Percentiles rank a stretch among this genome's conserved stretches.
Conservation (phyloP, 768 basidiomycete genomes). For the Aureoboletus auriporus region DNA sequence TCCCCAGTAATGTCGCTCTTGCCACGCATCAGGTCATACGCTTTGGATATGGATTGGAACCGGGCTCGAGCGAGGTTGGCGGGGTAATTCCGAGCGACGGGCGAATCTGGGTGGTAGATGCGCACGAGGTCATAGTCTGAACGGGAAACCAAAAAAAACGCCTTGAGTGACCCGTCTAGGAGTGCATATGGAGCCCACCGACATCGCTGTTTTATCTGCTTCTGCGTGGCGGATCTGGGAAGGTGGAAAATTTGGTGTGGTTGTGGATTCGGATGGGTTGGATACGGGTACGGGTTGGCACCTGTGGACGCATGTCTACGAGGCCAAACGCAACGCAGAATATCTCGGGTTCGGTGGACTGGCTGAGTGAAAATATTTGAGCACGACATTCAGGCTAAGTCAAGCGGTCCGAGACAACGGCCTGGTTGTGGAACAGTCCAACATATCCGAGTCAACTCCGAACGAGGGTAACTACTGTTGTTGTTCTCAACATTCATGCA, state of each 20-base stretch:
- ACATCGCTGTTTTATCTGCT: conserved; percentile 59
- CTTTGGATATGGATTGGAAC: conserved; percentile 65
- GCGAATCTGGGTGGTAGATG: conserved; percentile 75
- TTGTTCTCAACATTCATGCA: too few species aligned
- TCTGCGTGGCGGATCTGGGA: conserved; percentile 45
- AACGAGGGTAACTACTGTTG: too few species aligned
- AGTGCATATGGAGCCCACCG: conserved; percentile 18
- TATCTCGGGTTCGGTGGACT: not conserved
- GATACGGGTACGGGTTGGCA: conserved; percentile 46
- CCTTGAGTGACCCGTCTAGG: not conserved
- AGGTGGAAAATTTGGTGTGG: conserved; percentile 65
- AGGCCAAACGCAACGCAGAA: conserved; percentile 4
- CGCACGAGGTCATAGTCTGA: conserved; percentile 78
- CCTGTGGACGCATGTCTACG: conserved; percentile 18
- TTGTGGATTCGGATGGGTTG: conserved; percentile 45
- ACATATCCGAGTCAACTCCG: too few species aligned
- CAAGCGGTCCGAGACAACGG: not conserved
- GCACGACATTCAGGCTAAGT: not conserved
- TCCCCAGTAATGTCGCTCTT: conserved; percentile 31
- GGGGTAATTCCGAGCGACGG: conserved; percentile 37
- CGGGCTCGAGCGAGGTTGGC: conserved; percentile 54
- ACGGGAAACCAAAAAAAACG: not conserved
- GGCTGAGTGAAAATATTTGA: conserved; percentile 3
- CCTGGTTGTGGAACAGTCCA: not conserved
- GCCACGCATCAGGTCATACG: conserved; percentile 62